Evolutionary conservation across 2,329 filamentous ascomycete species (phyloP).

Genomic region (Metarhizium guizhouense): DNA sequence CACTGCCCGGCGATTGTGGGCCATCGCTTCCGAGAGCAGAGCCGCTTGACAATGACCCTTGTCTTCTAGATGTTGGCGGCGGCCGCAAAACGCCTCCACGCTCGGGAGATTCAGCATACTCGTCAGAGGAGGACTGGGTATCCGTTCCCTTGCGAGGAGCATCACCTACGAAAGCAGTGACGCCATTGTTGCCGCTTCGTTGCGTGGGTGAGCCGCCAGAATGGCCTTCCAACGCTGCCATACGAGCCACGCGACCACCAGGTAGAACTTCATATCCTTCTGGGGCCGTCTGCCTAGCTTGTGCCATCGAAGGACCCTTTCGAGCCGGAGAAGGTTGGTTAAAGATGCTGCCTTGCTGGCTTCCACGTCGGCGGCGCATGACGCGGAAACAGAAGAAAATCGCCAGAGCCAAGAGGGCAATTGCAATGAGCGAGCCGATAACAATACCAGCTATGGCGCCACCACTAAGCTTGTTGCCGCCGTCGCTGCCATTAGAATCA

Average conservation of each 20-base stretch:
- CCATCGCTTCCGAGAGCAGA: slow-evolving; percentile 66
- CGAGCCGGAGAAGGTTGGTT: slow-evolving; percentile 80
- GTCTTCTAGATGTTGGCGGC: slow-evolving; percentile 56
- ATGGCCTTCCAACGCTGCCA: slow-evolving; percentile 84
- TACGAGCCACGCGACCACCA: slow-evolving; percentile 83
- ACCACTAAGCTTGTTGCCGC: slow-evolving; percentile 51
- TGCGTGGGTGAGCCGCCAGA: slow-evolving; percentile 52
- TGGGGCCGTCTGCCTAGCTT: slow-evolving; percentile 26
- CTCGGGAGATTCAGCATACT: slow-evolving; percentile 61
- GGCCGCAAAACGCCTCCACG: slow-evolving; percentile 48
- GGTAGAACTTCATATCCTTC: slow-evolving; percentile 67
- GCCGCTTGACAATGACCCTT: slow-evolving; percentile 82
- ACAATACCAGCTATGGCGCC: slow-evolving; percentile 88
- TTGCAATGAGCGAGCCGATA: slow-evolving; percentile 66
- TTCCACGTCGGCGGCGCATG: slow-evolving; percentile 44
- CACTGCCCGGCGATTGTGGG: slow-evolving; percentile 65
- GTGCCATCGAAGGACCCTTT: slow-evolving; percentile 34
- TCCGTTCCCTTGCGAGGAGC: slow-evolving; percentile 37
- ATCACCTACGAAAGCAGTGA: slow-evolving; percentile 35
- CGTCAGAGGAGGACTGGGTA: slow-evolving; percentile 61
- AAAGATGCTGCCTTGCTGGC: slow-evolving; percentile 65
- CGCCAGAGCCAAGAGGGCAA: slow-evolving; percentile 59
- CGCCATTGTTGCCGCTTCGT: slow-evolving; percentile 33
- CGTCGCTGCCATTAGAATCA: slow-evolving; percentile 16
- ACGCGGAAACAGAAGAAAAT: slow-evolving; percentile 55